phyloP scores from a whole-genome alignment of 176 grass and related monocot genomes.

The Poa annua region DNA sequence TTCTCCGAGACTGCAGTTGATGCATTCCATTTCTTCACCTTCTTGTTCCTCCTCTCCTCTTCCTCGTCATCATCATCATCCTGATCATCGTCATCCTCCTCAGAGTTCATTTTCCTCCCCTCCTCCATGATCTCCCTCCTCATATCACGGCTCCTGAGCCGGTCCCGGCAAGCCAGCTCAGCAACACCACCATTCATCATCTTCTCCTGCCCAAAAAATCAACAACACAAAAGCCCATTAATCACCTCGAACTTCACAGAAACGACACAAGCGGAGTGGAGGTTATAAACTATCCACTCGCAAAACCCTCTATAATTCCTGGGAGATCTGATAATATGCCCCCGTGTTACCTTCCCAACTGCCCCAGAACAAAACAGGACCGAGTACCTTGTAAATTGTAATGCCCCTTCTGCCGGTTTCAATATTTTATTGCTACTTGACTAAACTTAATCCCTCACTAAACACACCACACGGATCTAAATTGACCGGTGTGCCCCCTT shows the following conservation, averaged over 20 bases:
- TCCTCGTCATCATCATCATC: neutral
- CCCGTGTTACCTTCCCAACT: neutral
- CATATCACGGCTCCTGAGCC: neutral
- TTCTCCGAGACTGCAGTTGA: neutral
- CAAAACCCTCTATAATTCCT: neutral
- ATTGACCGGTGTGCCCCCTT: neutral
- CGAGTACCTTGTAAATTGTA: neutral
- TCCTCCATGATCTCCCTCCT: neutral
- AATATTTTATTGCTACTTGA: neutral
- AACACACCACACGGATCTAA: neutral
- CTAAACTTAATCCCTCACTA: neutral
- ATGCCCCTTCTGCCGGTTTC: neutral
- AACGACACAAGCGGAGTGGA: neutral
- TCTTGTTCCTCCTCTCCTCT: neutral
- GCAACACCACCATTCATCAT: neutral
- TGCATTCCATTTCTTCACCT: neutral
- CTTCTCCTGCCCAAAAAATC: neutral
- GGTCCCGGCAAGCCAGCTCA: neutral
- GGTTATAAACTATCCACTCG: neutral
- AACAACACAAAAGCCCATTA: neutral
- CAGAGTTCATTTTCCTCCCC: neutral
- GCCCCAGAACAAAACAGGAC: neutral
- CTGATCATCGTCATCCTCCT: neutral
- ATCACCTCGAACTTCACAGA: neutral
- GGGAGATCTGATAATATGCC: neutral